Evolutionary conservation across 257 asterid species (phyloP).

Genomic region (Solanum piurae): DNA sequence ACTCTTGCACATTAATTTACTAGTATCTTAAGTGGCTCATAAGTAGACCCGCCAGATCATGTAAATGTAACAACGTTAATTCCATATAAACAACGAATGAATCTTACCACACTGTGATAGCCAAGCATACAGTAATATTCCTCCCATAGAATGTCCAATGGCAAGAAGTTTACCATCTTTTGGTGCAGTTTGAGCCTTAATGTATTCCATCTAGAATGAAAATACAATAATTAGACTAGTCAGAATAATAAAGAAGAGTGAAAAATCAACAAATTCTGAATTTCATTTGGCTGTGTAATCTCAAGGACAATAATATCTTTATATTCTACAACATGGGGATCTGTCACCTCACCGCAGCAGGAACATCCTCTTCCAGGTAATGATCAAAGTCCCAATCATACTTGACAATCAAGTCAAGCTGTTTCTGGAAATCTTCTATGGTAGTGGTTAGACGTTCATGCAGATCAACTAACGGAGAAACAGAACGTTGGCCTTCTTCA

Average conservation of each 20-base stretch:
- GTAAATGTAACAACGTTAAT: background rate
- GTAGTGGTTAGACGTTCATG: slow-evolving; percentile 67
- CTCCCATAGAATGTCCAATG: slow-evolving; percentile 98
- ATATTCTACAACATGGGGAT: slow-evolving; percentile 25
- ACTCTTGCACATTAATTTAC: background rate
- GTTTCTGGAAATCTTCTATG: slow-evolving; percentile 86
- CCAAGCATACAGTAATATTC: slow-evolving; percentile 87
- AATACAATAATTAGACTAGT: background rate
- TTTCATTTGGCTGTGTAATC: background rate
- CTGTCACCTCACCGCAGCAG: slow-evolving; percentile 99
- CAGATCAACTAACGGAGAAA: slow-evolving; percentile 69
- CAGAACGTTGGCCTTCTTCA: slow-evolving; percentile 90
- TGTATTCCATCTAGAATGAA: slow-evolving; percentile 61
- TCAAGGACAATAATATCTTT: slow-evolving; percentile 5
- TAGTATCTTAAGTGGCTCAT: background rate
- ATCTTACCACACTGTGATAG: slow-evolving; percentile 70
- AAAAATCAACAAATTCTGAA: background rate
- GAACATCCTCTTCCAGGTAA: slow-evolving; percentile 92
- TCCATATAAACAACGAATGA: background rate
- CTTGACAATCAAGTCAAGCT: slow-evolving; percentile 76
- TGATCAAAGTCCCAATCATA: slow-evolving; percentile 98
- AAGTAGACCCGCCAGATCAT: background rate
- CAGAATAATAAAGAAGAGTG: background rate
- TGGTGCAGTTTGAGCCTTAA: slow-evolving; percentile 62
- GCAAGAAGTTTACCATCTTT: slow-evolving; percentile 81